Percentiles rank a stretch among this genome's conserved stretches.
phyloP scores from a whole-genome alignment of 164 flowering plant species.

The Vitis riparia region DNA sequence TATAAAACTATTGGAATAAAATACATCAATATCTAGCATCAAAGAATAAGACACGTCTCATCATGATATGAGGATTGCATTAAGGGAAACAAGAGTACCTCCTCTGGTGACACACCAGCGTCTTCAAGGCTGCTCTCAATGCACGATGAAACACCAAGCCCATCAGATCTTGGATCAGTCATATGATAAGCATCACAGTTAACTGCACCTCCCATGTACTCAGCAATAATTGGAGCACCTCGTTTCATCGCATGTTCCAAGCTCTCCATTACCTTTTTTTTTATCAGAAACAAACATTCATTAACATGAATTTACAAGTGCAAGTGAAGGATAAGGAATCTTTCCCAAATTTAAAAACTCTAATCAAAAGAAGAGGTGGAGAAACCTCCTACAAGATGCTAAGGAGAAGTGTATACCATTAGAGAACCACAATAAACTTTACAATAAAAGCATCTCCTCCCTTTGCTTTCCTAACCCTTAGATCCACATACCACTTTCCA shows the following conservation, averaged over 20 bases:
- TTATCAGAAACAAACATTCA: not conserved
- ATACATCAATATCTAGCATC: no score
- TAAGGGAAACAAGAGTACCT: conserved; percentile 45
- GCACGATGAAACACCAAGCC: conserved; percentile 94
- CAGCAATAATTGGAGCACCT: conserved; percentile 86
- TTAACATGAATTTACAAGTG: no score
- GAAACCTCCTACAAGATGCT: no score
- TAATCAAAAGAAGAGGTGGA: no score
- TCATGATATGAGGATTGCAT: not conserved
- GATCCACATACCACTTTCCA: no score
- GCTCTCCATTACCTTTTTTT: conserved; percentile 86
- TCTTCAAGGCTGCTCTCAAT: conserved; percentile 79
- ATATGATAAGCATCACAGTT: conserved; percentile 97
- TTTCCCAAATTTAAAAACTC: no score
- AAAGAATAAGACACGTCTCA: no score
- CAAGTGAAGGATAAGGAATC: no score
- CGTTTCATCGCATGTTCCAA: conserved; percentile 98
- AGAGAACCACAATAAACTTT: not conserved
- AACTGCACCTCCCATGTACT: conserved; percentile 90
- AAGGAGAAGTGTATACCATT: no score
- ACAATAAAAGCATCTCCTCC: not conserved
- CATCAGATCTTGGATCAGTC: conserved; percentile 98
- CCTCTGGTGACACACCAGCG: conserved; percentile 93
- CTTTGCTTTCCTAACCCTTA: no score
- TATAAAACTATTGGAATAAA: no score